phyloP scores from a whole-genome alignment of 78 protist species.

The Reticulomyxa filosa region DNA sequence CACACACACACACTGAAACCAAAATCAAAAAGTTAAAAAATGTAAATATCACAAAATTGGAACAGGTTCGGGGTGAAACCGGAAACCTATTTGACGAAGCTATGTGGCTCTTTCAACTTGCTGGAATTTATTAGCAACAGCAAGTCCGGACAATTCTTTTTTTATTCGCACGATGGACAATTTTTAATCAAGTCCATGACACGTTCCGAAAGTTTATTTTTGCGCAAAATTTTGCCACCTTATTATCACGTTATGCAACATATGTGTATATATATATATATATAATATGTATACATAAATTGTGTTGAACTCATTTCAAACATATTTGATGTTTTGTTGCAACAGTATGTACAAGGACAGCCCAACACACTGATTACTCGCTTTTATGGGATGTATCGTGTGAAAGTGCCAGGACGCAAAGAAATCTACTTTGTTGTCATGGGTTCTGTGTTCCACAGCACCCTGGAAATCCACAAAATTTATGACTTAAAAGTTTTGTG shows the following conservation, averaged over 20 bases:
- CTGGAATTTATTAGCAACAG: constrained; percentile 4
- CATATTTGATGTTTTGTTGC: background rate
- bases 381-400: constrained; percentile 28
- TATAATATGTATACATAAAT: background rate
- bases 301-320: background rate
- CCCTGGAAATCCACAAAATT: constrained; percentile 9
- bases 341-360: constrained; percentile 16
- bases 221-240: constrained; percentile 13
- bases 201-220: background rate
- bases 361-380: constrained; percentile 27
- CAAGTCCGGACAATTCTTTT: constrained; percentile 4
- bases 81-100: too few relatives aligned
- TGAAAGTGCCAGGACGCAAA: background rate
- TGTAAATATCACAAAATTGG: too few relatives aligned
- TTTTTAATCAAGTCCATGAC: constrained; percentile 22
- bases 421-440: constrained; percentile 21
- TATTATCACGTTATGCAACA: constrained; percentile 1
- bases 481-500: constrained; percentile 32
- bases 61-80: too few relatives aligned
- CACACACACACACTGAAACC: too few relatives aligned
- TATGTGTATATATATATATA: background rate
- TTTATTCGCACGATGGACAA: constrained; percentile 9
- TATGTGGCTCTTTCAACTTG: too few relatives aligned
- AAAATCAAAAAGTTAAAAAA: too few relatives aligned
- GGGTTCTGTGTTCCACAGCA: constrained; percentile 24